Base-by-base conservation (phyloP, 2,329 filamentous ascomycete species). In the Chaetothyriales sp. region DNA sequence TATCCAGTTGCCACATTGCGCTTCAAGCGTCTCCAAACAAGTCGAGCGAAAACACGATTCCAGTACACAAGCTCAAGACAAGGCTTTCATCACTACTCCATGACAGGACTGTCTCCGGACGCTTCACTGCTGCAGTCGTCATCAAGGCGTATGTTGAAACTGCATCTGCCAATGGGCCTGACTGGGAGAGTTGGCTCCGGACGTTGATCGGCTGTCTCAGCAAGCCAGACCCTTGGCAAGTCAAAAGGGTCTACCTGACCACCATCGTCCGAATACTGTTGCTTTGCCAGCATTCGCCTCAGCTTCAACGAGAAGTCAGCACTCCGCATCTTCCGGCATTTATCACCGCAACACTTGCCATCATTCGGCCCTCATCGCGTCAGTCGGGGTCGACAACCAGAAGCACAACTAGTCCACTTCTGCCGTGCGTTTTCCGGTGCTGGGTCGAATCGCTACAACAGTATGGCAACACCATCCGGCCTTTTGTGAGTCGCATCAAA, bases 261-360 rank as follows among this genome's bases (percentile, higher is more conserved):
- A 80, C 86, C 13, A 71, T 95, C 55, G 85, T 86, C 18, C 83
- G 85, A 62, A 89, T 95, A 60, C 95, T 92, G 69, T 77, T 81
- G 59, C 77, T 92, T 37, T 84, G 89, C 43, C 86, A 89, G 63
- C 80, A 83, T 40, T 89, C 89, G 63, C 86, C 85, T 54, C 92
- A 87, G 7, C 73, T 95, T 50, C 75, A 90, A 45, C 78, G 90
- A 60, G 89, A 95, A 65, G 86, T 95, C 55, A 89, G 86, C 1
- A 94, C 89, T 0, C 88, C 88, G 2, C 86, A 81, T 2, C 71
- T 95, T 18, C 81, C 86, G 1, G 71, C 77, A 1, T 94, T 90
- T 62, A 76, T 89, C 46, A 81, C 79, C 0, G 75, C 83, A 2
- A 88, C 85, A 60, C 67, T 95, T 45, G 81, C 83, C 61, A 73